phyloP scores from a whole-genome alignment of 805 yeast species.

The Peterozyma toletana region DNA sequence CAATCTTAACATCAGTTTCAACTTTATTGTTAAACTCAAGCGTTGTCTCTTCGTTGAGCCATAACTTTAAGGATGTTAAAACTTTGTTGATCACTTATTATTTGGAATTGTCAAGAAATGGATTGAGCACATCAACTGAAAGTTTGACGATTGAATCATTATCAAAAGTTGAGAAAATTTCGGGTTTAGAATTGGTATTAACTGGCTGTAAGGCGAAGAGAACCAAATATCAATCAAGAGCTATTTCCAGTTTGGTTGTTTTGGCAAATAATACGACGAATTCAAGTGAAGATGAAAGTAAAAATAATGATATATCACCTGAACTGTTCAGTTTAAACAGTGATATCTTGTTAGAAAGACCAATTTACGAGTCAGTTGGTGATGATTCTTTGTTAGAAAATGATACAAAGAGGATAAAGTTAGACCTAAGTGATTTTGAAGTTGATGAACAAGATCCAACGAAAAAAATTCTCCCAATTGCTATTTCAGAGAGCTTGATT shows the following conservation, averaged over 20 bases:
- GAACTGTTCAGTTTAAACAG: conserved; percentile 61
- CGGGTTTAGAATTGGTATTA: conserved; percentile 55
- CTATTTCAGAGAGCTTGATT: conserved; percentile 52
- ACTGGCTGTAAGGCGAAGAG: conserved; percentile 88
- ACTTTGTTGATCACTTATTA: conserved; percentile 41
- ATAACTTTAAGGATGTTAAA: conserved; percentile 16
- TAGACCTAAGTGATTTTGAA: conserved; percentile 24
- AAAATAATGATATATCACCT: conserved; percentile 28
- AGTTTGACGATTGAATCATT: conserved; percentile 49
- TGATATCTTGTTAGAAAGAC: conserved; percentile 71
- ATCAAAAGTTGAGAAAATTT: conserved; percentile 46
- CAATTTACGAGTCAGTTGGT: conserved; percentile 57
- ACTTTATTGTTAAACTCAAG: conserved; percentile 29
- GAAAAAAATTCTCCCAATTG: conserved; percentile 52
- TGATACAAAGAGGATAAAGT: conserved; percentile 30
- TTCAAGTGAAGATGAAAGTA: conserved; percentile 13
- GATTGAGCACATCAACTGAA: conserved; percentile 59
- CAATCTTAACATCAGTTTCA: conserved; percentile 31
- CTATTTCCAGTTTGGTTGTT: conserved; percentile 68
- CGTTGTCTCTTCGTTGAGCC: conserved; percentile 24
- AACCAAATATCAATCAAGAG: conserved; percentile 71
- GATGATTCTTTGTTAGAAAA: conserved; percentile 26
- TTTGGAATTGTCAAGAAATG: conserved; percentile 62
- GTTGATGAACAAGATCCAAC: conserved; percentile 15
- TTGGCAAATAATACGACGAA: conserved; percentile 51